These are phyloP conservation scores for Parathielavia hyrcaniae DNA, from an alignment of 495 filamentous ascomycete genomes.

Conservation along the genomic window DNA sequence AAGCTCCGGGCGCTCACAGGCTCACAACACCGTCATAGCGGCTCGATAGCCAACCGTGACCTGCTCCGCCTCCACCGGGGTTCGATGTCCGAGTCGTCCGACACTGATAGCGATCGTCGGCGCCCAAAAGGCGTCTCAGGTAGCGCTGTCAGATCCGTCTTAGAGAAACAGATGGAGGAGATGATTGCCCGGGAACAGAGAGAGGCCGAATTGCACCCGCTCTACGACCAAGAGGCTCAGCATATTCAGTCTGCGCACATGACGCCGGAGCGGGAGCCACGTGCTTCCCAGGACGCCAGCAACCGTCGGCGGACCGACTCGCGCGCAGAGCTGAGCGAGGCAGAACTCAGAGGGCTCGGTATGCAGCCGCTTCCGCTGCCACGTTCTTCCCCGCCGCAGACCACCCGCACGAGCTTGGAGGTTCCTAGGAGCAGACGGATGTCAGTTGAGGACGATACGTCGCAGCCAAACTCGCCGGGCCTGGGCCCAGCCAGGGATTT, in stretches of 20 bases:
- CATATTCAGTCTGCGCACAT: constrained; percentile 31
- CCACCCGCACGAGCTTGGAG: constrained; percentile 38
- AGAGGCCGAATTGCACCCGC: constrained; percentile 30
- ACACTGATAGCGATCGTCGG: constrained; percentile 41
- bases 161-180: constrained; percentile 64
- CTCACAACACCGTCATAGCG: constrained; percentile 42
- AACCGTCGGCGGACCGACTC: constrained; percentile 30
- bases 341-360: constrained; percentile 19
- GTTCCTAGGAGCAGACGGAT: constrained; percentile 32
- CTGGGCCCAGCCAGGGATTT: constrained; percentile 28
- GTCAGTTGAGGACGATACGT: constrained; percentile 41
- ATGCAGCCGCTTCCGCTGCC: constrained; percentile 15
- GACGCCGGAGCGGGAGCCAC: constrained; percentile 29
- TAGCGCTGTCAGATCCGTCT: constrained; percentile 45
- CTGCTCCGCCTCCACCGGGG: constrained; percentile 35
- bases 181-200: constrained; percentile 51
- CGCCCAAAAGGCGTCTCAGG: constrained; percentile 32
- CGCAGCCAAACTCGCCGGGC: constrained; percentile 38
- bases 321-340: constrained; percentile 33
- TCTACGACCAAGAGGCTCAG: constrained; percentile 28
- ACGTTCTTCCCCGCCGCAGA: constrained; percentile 25
- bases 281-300: constrained; percentile 17
- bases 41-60: constrained; percentile 37
- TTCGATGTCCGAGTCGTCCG: constrained; percentile 44
- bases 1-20: constrained; percentile 46